Evolutionary conservation across 768 basidiomycete genomes (phyloP), one percentile per base, ranked within the genome.

Genomic region (Trametes cubensis): DNA sequence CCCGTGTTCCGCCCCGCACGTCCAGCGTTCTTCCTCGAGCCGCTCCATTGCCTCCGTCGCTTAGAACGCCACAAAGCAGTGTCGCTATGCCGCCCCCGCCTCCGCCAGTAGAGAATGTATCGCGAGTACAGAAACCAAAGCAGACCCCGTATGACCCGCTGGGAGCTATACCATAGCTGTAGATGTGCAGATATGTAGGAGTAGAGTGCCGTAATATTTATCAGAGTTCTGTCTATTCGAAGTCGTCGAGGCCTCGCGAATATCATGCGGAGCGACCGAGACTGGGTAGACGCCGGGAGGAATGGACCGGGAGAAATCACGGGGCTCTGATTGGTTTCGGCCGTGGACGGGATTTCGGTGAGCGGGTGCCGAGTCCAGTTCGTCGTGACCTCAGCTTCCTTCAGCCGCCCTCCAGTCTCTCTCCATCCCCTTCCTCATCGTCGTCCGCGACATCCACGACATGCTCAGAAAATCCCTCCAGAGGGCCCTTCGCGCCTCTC

Each of bases 381-480:
- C 30, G 47, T 55, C 54, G 59, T 60, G 58, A 60, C 62, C 34
- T 34, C 34, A 34, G 6, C 6, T 34, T 34, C 34, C 34, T 34
- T 4, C 49, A 28, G 41, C 58, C 15, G 59, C 57, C 52, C 45
- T 58, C 45, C 58, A 48, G 38, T 38, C 42, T 42, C 45, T 61
- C 40, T 42, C 28, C 30, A 49, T 50, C 48, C 40, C 52, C 28
- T 23, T 56, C 63, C 54, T 40, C 62, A 61, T 60, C 60, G 63
- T 62, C 61, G 63, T 49, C 61, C 64, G 64, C 65, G 58, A 61
- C 66, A 62, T 42, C 58, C 64, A 42, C 60, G 56, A 57, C 60
- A 91, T 92, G 89, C 74, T 91, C 74, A 83, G 79, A 76, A 90
- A 83, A 76, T 77, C 82, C 61, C 73, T 92, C 65, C 80, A 80